Evolutionary conservation across 202 grass and related monocot genomes (phyloP).

Genomic region (Hordeum pubiflorum): DNA sequence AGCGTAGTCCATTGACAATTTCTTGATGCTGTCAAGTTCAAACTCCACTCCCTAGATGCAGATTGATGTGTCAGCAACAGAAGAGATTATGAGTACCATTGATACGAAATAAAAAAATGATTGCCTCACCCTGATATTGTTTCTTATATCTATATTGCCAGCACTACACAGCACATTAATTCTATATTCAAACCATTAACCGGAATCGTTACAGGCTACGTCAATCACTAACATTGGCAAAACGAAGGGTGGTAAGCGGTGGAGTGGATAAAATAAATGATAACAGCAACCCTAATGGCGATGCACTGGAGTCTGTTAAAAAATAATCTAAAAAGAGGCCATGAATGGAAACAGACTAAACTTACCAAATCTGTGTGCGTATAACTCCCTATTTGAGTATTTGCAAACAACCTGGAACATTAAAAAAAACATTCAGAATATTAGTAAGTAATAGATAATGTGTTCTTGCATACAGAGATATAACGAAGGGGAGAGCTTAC

Average conservation of each 20-base stretch:
- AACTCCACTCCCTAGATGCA: conserved; percentile 50
- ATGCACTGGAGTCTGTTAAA: neutral
- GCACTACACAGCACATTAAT: neutral
- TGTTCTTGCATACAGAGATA: neutral
- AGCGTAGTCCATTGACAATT: conserved; percentile 59
- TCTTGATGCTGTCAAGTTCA: conserved; percentile 62
- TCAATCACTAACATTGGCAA: neutral
- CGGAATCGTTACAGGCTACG: neutral
- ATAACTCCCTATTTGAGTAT: conserved; percentile 50
- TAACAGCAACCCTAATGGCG: neutral
- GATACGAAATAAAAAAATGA: neutral
- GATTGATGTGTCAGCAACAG: conserved; percentile 15
- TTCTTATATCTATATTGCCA: neutral
- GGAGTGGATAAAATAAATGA: neutral
- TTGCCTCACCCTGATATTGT: neutral
- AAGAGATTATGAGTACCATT: neutral
- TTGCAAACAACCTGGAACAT: conserved; percentile 57
- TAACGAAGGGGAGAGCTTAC: neutral
- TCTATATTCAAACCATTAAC: conserved; percentile 6
- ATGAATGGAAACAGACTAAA: conserved; percentile 9
- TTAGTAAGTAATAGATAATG: neutral
- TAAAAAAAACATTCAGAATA: conserved; percentile 24
- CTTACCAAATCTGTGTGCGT: conserved; percentile 67
- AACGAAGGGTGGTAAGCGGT: neutral
- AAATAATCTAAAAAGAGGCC: neutral